Conservation (phyloP, 2,329 filamentous ascomycete species). For the Penicillium sp. region DNA sequence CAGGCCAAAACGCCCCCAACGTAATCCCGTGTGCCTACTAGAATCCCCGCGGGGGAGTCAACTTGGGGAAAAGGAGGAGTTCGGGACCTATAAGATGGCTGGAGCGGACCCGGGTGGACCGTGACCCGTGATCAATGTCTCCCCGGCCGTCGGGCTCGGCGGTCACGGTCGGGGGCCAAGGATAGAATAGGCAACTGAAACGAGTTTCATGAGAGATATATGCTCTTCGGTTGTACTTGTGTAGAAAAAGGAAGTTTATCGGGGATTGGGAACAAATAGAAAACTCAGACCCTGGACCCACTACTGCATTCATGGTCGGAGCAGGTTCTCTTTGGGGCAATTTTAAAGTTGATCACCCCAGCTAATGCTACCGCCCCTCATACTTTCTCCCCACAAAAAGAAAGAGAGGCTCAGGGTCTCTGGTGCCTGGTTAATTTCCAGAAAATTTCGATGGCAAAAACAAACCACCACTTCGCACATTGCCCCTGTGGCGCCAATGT, state of each 20-base stretch:
- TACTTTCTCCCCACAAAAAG: background rate
- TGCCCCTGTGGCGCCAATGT: background rate
- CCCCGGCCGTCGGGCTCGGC: background rate
- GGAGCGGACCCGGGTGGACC: background rate
- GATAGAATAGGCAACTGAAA: constrained; percentile 2
- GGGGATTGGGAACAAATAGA: background rate
- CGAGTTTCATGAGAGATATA: background rate
- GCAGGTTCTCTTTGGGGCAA: background rate
- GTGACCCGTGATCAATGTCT: background rate
- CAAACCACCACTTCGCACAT: background rate
- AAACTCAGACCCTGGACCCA: constrained; percentile 1
- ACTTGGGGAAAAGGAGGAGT: background rate
- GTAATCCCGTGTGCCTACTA: background rate
- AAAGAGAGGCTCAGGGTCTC: background rate
- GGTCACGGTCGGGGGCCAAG: background rate
- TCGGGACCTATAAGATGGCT: background rate
- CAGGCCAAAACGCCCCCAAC: background rate
- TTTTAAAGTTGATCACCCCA: background rate
- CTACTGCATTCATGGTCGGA: background rate
- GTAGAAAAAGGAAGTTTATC: background rate
- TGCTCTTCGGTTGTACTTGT: background rate
- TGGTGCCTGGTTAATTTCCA: background rate
- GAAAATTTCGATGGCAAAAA: background rate
- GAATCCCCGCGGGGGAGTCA: background rate
- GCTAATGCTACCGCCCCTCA: background rate